These are phyloP conservation scores for Agroathelia rolfsii DNA, from an alignment of 1,284 basidiomycete genomes.

Conservation along the genomic window DNA sequence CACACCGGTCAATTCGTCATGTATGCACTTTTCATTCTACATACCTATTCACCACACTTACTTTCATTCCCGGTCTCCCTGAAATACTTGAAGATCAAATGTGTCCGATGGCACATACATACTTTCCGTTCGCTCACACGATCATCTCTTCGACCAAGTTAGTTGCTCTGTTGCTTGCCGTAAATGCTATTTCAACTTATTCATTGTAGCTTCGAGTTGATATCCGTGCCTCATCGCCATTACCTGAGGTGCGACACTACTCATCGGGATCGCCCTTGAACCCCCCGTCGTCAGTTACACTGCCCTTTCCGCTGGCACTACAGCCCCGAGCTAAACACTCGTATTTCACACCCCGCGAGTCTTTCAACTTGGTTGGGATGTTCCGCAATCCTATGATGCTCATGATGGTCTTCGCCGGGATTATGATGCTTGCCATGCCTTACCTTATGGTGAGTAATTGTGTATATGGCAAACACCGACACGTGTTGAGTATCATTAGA, in stretches of 20 bases:
- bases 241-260: slow-evolving; percentile 53
- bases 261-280: slow-evolving; percentile 59
- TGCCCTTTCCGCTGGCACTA: slow-evolving; percentile 60
- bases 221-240: slow-evolving; percentile 33
- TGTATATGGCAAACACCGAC: too few species aligned
- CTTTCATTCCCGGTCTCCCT: too few species aligned
- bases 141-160: slow-evolving; percentile 63
- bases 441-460: slow-evolving; percentile 65
- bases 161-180: slow-evolving; percentile 12
- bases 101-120: slow-evolving; percentile 58
- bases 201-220: slow-evolving; percentile 51
- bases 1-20: slow-evolving; percentile 54
- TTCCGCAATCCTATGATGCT: slow-evolving; percentile 84
- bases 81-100: slow-evolving; percentile 36
- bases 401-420: slow-evolving; percentile 64
- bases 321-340: slow-evolving; percentile 40
- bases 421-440: slow-evolving; percentile 70
- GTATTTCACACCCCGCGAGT: slow-evolving; percentile 62
- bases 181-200: too few species aligned
- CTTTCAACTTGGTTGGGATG: slow-evolving; percentile 74
- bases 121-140: slow-evolving; percentile 54
- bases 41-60: slow-evolving; percentile 2
- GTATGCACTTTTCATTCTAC: too few species aligned
- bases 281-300: slow-evolving; percentile 42
- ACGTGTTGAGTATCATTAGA: slow-evolving; percentile 42